Conservation (phyloP, 495 filamentous ascomycete species). For the Lentithecium fluviatile region DNA sequence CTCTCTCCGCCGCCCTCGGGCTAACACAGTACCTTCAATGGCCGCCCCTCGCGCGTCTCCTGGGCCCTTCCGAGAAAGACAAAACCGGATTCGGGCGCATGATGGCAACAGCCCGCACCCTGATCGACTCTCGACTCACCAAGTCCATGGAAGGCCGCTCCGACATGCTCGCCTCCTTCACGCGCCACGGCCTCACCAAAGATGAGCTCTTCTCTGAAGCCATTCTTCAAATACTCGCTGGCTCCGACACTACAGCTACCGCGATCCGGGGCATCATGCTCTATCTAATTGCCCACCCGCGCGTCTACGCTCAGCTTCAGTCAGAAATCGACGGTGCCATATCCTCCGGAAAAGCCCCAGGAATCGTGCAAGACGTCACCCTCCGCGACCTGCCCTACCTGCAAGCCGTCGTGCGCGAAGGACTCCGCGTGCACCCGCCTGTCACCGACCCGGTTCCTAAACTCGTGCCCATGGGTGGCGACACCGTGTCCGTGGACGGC, state of each 20-base stretch:
- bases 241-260: slow-evolving; percentile 22
- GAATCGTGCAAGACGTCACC: slow-evolving; percentile 16
- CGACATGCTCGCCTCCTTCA: slow-evolving; percentile 46
- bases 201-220: slow-evolving; percentile 41
- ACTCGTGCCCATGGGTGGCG: slow-evolving; percentile 27
- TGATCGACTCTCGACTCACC: background rate
- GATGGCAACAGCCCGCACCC: slow-evolving; percentile 19
- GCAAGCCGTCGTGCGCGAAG: slow-evolving; percentile 28
- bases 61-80: slow-evolving; percentile 40
- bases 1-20: slow-evolving; percentile 21
- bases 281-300: slow-evolving; percentile 15
- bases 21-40: background rate
- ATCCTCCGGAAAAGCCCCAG: slow-evolving; percentile 8
- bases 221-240: slow-evolving; percentile 38
- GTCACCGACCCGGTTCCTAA: slow-evolving; percentile 9
- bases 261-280: slow-evolving; percentile 19
- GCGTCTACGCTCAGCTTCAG: slow-evolving; percentile 12
- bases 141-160: slow-evolving; percentile 24
- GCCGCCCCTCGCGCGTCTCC: slow-evolving; percentile 1
- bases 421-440: slow-evolving; percentile 25
- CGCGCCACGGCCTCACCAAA: slow-evolving; percentile 41
- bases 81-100: slow-evolving; percentile 41
- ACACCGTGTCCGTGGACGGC: slow-evolving; percentile 37
- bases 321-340: slow-evolving; percentile 25
- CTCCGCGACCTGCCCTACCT: slow-evolving; percentile 22